Conservation (phyloP, 306 rosid genomes). For the Pterocarpus macrocarpus region DNA sequence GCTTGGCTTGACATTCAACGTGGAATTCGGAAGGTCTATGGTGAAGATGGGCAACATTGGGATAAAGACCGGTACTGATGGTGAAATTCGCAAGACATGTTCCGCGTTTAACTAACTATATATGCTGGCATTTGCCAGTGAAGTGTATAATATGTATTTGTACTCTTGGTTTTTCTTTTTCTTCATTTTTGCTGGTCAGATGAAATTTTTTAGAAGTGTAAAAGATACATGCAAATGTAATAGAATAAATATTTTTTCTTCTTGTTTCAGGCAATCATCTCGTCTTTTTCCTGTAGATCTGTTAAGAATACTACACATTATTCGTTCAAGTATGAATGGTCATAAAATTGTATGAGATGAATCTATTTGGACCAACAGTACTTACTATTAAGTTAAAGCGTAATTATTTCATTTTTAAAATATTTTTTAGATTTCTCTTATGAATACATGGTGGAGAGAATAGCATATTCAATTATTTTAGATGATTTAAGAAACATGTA, state of each 20-base stretch:
- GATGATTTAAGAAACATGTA: no score
- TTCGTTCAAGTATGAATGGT: no score
- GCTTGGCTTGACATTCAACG: slow-evolving; percentile 50
- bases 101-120: slow-evolving; percentile 56
- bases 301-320: no score
- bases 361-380: no score
- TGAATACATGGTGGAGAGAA: no score
- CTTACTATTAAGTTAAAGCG: no score
- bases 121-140: background rate
- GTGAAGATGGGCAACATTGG: slow-evolving; percentile 74
- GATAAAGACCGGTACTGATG: slow-evolving; percentile 53
- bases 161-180: background rate
- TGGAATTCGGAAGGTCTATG: slow-evolving; percentile 71
- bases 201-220: background rate
- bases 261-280: background rate
- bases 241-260: background rate
- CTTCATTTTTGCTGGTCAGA: background rate
- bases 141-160: slow-evolving; percentile 12
- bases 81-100: slow-evolving; percentile 73
- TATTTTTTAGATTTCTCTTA: no score
- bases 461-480: no score
- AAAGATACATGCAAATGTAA: background rate
- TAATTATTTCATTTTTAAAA: no score
- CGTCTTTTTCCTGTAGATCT: background rate
- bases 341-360: no score